Base-by-base conservation (phyloP, 169 alveolate species). In the Cytauxzoon felis region DNA sequence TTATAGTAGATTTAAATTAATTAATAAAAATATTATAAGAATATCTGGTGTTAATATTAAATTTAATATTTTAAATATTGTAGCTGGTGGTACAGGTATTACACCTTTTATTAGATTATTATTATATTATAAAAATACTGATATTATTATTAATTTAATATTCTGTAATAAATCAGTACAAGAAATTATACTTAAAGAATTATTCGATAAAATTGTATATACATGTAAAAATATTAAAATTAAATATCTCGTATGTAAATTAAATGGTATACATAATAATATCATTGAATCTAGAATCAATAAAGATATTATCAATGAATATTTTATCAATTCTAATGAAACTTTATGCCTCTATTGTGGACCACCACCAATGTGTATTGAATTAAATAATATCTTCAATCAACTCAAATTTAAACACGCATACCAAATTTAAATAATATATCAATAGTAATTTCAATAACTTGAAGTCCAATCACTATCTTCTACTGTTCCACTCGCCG, bases 41-140 rank as follows among this genome's bases (percentile, higher is more conserved):
- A 16, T 7, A 3, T n/a, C 57, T 42, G 47, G 38, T n/a, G 57
- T 61, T 38, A 27, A 23, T n/a, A 40, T 72, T 5, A 64, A 41
- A 42, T 71, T 61, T 49, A 64, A 67, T 30, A 80, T 73, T 42
- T 45, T 87, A 13, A 81, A 78, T 56, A 52, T 87, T 57, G 76
- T 81, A 2, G 92, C 92, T 2, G 92, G 90, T 2, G 92, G 92
- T 1, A 87, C 92, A 9, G 92, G 92, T 0, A 87, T 87, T 73
- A 81, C 92, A 13, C 90, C 90, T 32, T 87, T 60, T 61, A 61
- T 81, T 36, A 78, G 92, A 42, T 42, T 81, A 23, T 51, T 87
- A 30, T 40, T 56, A 21, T 19, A 63, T 34, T 49, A 63, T 54
- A 47, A 45, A 29, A 60, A 64, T 41, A 29, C 26, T 6, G 32